These are phyloP conservation scores for Paragyromitra xinjiangensis DNA, from an alignment of 495 filamentous ascomycete species.

Conservation along the genomic window DNA sequence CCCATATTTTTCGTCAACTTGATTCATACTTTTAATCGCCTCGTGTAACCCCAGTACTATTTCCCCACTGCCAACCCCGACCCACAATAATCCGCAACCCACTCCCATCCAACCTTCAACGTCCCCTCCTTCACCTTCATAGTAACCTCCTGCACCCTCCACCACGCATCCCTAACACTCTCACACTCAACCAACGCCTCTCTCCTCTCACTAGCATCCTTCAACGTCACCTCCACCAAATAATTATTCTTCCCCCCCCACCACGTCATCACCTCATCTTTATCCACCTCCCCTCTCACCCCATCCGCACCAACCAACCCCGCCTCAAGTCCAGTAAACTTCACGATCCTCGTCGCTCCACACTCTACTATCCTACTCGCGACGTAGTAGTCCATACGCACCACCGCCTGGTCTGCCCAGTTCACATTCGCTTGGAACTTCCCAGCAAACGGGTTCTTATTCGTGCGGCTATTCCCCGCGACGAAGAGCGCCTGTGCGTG, in stretches of 20 bases:
- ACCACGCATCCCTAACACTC: constrained; percentile 47
- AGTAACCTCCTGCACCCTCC: constrained; percentile 41
- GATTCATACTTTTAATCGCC: neutral
- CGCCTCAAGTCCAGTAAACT: constrained; percentile 39
- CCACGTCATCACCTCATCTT: constrained; percentile 34
- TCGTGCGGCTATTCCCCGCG: constrained; percentile 11
- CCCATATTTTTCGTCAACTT: neutral
- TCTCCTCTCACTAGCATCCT: constrained; percentile 5
- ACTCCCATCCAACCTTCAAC: constrained; percentile 45
- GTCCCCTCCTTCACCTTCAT: constrained; percentile 33
- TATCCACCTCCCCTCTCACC: constrained; percentile 10
- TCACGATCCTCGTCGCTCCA: constrained; percentile 41
- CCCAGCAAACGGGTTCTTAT: constrained; percentile 29
- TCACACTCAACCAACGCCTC: constrained; percentile 43
- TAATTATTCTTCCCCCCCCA: constrained; percentile 46
- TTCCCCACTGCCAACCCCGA: constrained; percentile 12
- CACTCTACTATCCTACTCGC: constrained; percentile 42
- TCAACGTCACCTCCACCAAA: constrained; percentile 25
- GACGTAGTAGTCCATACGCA: constrained; percentile 46
- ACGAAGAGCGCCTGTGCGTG: constrained; percentile 41
- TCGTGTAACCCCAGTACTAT: neutral
- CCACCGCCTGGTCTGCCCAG: constrained; percentile 43
- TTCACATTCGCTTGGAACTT: constrained; percentile 39
- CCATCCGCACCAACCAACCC: constrained; percentile 12
- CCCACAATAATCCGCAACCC: constrained; percentile 44